phyloP scores from a whole-genome alignment of 129 eudicot genomes.

The Kitagawia praeruptora region DNA sequence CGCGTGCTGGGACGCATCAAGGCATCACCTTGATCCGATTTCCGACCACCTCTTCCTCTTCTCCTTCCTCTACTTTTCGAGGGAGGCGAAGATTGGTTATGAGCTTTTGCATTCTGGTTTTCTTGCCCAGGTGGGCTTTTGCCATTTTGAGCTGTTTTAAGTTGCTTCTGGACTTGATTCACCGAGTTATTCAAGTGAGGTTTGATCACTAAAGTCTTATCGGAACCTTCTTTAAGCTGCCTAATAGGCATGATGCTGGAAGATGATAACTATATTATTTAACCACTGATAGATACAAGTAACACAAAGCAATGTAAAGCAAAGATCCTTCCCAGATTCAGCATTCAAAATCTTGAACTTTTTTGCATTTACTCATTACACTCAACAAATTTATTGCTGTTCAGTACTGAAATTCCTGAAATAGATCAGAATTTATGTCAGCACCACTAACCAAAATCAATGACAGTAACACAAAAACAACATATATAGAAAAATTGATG shows the following conservation, averaged over 20 bases:
- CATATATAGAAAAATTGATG: conserved; percentile 15
- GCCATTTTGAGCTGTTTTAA: conserved; percentile 34
- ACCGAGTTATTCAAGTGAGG: conserved; percentile 34
- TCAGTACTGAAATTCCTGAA: conserved; percentile 23
- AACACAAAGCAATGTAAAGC: neutral
- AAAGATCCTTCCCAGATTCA: conserved; percentile 15
- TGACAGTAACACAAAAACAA: conserved; percentile 1
- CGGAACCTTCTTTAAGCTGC: conserved; percentile 50
- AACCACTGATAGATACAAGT: neutral
- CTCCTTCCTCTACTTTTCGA: conserved; percentile 42
- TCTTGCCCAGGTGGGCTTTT: conserved; percentile 39
- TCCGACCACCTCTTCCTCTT: conserved; percentile 47
- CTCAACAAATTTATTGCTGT: conserved; percentile 18
- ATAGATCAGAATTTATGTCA: conserved; percentile 27
- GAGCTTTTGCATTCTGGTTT: conserved; percentile 25
- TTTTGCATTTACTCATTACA: conserved; percentile 13
- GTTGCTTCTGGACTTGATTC: conserved; percentile 25
- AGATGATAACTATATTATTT: conserved; percentile 7
- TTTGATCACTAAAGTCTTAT: conserved; percentile 37
- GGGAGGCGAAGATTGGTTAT: conserved; percentile 40
- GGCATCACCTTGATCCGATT: conserved; percentile 41
- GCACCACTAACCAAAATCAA: conserved; percentile 18
- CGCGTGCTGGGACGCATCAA: conserved; percentile 45
- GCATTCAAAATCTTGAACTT: conserved; percentile 12
- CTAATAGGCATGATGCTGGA: conserved; percentile 41